phyloP scores from a whole-genome alignment of 148 eudicot species.

The Fagopyrum homotropicum region DNA sequence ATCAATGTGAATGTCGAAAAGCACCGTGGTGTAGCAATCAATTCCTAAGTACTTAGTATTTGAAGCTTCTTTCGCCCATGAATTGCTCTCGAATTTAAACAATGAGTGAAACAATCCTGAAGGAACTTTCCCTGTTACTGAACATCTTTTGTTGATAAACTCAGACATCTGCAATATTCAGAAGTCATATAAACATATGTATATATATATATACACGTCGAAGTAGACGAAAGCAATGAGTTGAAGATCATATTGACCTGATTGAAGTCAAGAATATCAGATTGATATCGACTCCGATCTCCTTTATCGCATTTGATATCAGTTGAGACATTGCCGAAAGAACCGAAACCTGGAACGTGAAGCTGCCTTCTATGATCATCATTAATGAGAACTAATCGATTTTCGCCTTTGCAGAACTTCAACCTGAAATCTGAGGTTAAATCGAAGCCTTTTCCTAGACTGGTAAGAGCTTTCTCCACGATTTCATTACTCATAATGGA shows the following conservation, averaged over 20 bases:
- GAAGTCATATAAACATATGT: not conserved
- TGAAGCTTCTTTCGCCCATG: constrained; percentile 66
- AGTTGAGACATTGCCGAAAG: constrained; percentile 31
- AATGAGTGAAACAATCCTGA: constrained; percentile 59
- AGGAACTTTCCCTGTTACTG: constrained; percentile 63
- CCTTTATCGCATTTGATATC: constrained; percentile 88
- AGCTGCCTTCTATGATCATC: constrained; percentile 33
- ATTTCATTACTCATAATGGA: constrained; percentile 15
- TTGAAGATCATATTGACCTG: constrained; percentile 32
- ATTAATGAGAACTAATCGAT: constrained; percentile 43
- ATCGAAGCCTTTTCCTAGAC: constrained; percentile 83
- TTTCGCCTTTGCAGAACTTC: constrained; percentile 56
- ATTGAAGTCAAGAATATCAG: constrained; percentile 69
- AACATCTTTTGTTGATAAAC: constrained; percentile 46
- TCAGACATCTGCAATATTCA: constrained; percentile 62
- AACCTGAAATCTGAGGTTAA: constrained; percentile 64
- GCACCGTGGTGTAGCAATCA: constrained; percentile 53
- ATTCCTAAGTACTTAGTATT: constrained; percentile 53
- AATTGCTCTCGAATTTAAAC: constrained; percentile 62
- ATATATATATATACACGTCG: not conserved
- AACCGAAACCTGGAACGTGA: constrained; percentile 51
- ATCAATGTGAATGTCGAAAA: constrained; percentile 48
- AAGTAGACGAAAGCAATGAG: not conserved
- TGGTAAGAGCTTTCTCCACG: constrained; percentile 39
- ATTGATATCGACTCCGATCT: constrained; percentile 66